Evolutionary conservation across 345 rosid species (phyloP), one percentile per base, ranked within the genome.

Genomic region (Eutrema yunnanense): DNA sequence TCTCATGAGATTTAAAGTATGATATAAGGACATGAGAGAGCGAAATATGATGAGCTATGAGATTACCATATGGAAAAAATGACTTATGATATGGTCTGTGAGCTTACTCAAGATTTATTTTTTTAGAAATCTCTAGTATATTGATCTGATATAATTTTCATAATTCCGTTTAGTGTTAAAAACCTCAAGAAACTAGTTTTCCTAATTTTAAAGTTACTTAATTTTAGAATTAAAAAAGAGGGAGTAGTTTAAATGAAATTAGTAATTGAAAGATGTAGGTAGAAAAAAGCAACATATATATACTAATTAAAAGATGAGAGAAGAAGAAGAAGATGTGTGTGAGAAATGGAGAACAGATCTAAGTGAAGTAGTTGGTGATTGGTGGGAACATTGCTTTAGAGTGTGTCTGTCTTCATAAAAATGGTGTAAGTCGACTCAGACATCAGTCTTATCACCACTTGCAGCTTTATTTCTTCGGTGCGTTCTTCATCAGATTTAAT

Each of bases 351-450:
- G 66, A 47, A 73, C 65, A 65, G 27, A 73, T 73, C 77, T 56
- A 73, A 42, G 41, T 51, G 67, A 74, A 74, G 49, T 33, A 51
- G 56, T 10, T 49, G 54, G 47, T 41, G 44, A 67, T 49, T 66
- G 73, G 73, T 58, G 48, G 78, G 6, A 60, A 60, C 78, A 61
- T 59, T 50, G 48, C 66, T 65, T 65, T 73, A 66, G 32, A 44
- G 49, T 54, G 41, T 73, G 58, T 48, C 30, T 57, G 72, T 57
- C 53, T 34, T 37, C 7, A 73, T 65, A 42, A 41, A 50, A 74
- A 67, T 69, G 73, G 79, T 75, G 79, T 54, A 46, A 62, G 71
- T 69, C 74, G 74, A 75, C 74, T 75, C 74, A 67, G 65, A 75
- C 74, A 75, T 34, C 74, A 60, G 51, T 62, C 60, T 44, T 51